Evolutionary conservation across 139 green algal genomes (phyloP).

Genomic region (Limnomonas spitsbergensis): DNA sequence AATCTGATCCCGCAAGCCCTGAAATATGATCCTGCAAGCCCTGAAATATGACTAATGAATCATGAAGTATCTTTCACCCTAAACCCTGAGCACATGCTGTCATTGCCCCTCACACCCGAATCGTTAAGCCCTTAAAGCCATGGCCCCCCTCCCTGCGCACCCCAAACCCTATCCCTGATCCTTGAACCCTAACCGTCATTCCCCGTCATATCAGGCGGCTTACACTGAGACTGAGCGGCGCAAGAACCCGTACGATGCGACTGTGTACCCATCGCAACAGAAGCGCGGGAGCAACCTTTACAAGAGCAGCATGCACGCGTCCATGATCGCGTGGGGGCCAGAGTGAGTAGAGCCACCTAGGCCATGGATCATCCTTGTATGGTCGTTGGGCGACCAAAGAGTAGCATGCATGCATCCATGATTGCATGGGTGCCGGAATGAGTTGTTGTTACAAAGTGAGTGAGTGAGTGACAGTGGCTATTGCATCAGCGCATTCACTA

Average conservation of each 20-base stretch:
- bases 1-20: no score
- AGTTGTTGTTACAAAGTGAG: background rate
- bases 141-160: no score
- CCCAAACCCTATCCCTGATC: no score
- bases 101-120: no score
- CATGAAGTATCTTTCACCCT: background rate
- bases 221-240: constrained; percentile 25
- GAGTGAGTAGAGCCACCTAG: background rate
- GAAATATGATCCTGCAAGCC: no score
- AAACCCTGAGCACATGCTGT: no score
- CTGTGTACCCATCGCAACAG: constrained; percentile 26
- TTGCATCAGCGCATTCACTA: no score
- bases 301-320: constrained; percentile 21
- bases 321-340: background rate
- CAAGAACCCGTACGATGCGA: constrained; percentile 33
- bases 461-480: no score
- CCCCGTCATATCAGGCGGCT: constrained; percentile 12
- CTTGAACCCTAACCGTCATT: no score
- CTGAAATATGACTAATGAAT: no score
- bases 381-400: background rate
- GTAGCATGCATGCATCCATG: background rate
- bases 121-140: no score
- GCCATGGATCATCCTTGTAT: background rate
- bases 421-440: background rate
- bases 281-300: constrained; percentile 21